These are phyloP conservation scores for Alnus glutinosa DNA, from an alignment of 306 rosid species.

Conservation along the genomic window DNA sequence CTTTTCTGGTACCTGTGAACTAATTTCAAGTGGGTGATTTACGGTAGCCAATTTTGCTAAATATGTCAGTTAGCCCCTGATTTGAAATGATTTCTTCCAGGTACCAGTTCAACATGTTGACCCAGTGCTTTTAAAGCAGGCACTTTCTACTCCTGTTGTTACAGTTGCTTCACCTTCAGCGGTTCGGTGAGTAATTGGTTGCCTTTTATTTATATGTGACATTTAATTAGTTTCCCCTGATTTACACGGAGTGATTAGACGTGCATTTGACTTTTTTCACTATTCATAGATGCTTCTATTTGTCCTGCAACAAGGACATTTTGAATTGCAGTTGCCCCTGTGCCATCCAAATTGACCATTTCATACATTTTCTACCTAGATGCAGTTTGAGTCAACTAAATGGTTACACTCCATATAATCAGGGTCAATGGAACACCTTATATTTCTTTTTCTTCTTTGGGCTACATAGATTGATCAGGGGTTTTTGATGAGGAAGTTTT, in stretches of 20 bases:
- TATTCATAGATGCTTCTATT: conserved; percentile 6
- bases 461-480: background rate
- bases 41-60: conserved; percentile 17
- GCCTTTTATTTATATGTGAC: background rate
- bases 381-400: background rate
- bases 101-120: conserved; percentile 77
- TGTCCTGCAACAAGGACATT: background rate
- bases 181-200: conserved; percentile 52
- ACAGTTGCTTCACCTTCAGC: conserved; percentile 97
- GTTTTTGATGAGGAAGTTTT: background rate
- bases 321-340: background rate
- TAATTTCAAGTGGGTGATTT: conserved; percentile 7
- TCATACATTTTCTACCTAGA: background rate
- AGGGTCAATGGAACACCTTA: background rate
- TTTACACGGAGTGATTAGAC: background rate
- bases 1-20: background rate
- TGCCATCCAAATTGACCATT: background rate
- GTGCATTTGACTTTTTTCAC: background rate
- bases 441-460: background rate
- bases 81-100: conserved; percentile 46
- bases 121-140: conserved; percentile 58
- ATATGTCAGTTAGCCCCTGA: conserved; percentile 16
- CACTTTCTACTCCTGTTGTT: conserved; percentile 78
- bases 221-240: background rate
- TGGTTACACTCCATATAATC: background rate